Percentiles rank a stretch among this genome's conserved stretches.
Conservation (phyloP, 2,329 filamentous ascomycete genomes). For the Teratosphaeriaceae sp. region DNA sequence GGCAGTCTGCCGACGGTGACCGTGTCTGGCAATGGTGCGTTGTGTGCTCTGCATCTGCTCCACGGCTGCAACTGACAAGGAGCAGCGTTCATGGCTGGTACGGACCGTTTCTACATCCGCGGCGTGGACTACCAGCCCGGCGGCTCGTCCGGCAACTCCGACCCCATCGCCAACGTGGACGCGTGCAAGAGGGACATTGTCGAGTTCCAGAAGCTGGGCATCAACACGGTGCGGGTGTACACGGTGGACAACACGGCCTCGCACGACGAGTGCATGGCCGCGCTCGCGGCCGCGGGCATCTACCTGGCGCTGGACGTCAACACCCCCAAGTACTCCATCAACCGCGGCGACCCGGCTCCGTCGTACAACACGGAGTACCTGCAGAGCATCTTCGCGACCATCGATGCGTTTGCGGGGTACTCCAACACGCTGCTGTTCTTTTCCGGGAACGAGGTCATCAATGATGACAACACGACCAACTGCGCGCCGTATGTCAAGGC, state of each 20-base stretch:
- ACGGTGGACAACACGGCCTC: constrained; percentile 77
- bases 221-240: constrained; percentile 92
- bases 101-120: constrained; percentile 54
- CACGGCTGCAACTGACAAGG: constrained; percentile 17
- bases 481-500: constrained; percentile 66
- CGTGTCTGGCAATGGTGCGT: constrained; percentile 55
- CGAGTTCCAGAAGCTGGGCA: constrained; percentile 75
- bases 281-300: constrained; percentile 72
- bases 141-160: constrained; percentile 55
- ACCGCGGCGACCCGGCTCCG: constrained; percentile 61
- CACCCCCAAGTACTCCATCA: constrained; percentile 83
- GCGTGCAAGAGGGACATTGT: constrained; percentile 73
- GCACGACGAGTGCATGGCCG: constrained; percentile 81
- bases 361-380: constrained; percentile 88
- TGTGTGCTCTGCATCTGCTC: not conserved
- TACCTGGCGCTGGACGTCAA: constrained; percentile 91
- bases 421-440: constrained; percentile 82
- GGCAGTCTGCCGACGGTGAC: constrained; percentile 49
- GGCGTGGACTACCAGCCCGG: constrained; percentile 51
- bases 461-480: constrained; percentile 54
- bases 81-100: constrained; percentile 55
- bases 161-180: constrained; percentile 66
- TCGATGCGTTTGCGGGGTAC: constrained; percentile 77
- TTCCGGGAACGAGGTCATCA: constrained; percentile 67
- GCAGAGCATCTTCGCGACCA: constrained; percentile 78